Conservation (phyloP, 2,329 filamentous ascomycete genomes). For the Paecilomyces dactylethromorphus region DNA sequence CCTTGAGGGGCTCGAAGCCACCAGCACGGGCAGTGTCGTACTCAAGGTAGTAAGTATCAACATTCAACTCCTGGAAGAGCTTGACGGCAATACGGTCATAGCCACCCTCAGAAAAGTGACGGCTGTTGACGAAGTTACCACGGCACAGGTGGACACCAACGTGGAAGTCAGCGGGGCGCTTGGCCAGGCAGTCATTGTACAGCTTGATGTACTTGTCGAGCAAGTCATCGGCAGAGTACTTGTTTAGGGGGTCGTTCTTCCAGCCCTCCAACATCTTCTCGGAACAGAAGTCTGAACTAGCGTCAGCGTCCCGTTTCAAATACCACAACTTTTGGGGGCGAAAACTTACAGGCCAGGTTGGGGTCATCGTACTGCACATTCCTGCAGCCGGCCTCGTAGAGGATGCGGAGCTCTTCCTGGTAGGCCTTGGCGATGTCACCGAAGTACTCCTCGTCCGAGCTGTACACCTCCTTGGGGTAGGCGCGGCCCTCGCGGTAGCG, state of each 20-base stretch:
- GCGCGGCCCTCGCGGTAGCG: conserved; percentile 51
- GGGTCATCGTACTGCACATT: conserved; percentile 66
- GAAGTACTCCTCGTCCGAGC: conserved; percentile 57
- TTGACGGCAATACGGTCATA: conserved; percentile 63
- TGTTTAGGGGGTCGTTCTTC: conserved; percentile 61
- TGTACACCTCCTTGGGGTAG: conserved; percentile 52
- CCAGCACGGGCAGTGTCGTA: conserved; percentile 61
- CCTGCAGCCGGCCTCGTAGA: conserved; percentile 57
- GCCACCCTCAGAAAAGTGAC: conserved; percentile 60
- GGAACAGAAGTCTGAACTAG: conserved; percentile 60
- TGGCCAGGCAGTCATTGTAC: conserved; percentile 65
- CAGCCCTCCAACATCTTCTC: conserved; percentile 65
- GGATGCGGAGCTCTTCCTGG: conserved; percentile 53
- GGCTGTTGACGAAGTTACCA: conserved; percentile 58
- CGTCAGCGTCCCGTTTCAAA: conserved; percentile 1
- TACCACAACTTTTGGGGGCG: neutral
- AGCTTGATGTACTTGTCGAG: conserved; percentile 69
- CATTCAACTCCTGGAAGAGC: conserved; percentile 57
- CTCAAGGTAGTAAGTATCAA: conserved; percentile 64
- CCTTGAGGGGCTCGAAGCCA: conserved; percentile 59
- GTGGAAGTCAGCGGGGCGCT: conserved; percentile 63
- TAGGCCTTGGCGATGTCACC: conserved; percentile 60
- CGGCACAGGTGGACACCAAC: conserved; percentile 70
- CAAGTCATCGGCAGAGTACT: conserved; percentile 61
- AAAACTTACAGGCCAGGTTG: conserved; percentile 55